Evolutionary conservation across 192 early-diverging fungal genomes (phyloP).

Genomic region (Podochytrium sp.): DNA sequence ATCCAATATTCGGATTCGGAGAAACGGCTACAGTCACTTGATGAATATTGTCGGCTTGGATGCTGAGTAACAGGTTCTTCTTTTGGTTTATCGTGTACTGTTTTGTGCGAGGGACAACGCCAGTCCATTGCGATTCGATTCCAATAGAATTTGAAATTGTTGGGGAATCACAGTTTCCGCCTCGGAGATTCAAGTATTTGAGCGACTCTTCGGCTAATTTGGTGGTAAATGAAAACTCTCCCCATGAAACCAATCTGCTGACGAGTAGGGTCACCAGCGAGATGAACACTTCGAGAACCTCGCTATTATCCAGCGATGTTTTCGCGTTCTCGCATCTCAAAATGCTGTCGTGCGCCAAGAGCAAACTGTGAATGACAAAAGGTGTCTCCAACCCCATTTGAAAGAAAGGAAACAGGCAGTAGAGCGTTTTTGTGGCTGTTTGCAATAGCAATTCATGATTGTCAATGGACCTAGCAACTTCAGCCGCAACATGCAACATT

Average conservation of each 20-base stretch:
- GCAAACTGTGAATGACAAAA: constrained; percentile 31
- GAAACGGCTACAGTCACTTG: constrained; percentile 36
- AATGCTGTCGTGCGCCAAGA: constrained; percentile 30
- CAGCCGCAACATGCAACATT: constrained; percentile 36
- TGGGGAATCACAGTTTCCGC: constrained; percentile 27
- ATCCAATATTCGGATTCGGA: constrained; percentile 22
- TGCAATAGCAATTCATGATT: constrained; percentile 28
- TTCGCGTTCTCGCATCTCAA: constrained; percentile 29
- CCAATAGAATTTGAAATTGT: constrained; percentile 42
- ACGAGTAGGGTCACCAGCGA: constrained; percentile 29
- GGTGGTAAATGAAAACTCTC: constrained; percentile 11
- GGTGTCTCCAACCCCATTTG: constrained; percentile 22
- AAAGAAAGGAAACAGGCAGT: constrained; percentile 31
- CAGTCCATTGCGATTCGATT: constrained; percentile 46
- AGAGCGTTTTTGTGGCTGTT: constrained; percentile 27
- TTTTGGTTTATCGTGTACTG: constrained; percentile 18
- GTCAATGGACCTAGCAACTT: constrained; percentile 32
- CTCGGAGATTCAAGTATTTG: constrained; percentile 25
- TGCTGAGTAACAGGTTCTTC: constrained; percentile 17
- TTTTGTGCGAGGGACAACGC: constrained; percentile 29
- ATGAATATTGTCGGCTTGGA: constrained; percentile 39
- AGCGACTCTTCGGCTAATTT: constrained; percentile 35
- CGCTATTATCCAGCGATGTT: constrained; percentile 28
- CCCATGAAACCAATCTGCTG: constrained; percentile 3
- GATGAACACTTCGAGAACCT: constrained; percentile 32